Base-by-base conservation (phyloP, 345 rosid genomes). In the Boechera stricta region DNA sequence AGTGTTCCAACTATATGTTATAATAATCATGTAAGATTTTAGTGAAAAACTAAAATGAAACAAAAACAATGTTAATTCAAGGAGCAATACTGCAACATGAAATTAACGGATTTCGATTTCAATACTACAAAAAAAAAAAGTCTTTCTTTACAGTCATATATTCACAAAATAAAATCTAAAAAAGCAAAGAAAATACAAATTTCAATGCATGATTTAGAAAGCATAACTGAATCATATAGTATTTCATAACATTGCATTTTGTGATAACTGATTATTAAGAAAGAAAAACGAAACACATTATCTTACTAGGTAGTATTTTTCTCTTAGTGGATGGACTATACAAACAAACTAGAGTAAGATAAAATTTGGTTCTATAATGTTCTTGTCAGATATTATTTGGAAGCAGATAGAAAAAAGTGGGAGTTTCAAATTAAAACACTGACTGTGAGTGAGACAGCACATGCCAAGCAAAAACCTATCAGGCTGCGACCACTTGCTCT, bases 381-480 rank as follows among this genome's bases (percentile, higher is more conserved):
- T 56, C 55, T 33, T 45, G 33, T 66, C 51, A 45, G 58, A 7
- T 16, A 61, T 36, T 1, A 66, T 57, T 44, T 56, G 51, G 39
- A 33, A 65, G 26, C 47, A 35, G 72, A 75, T n/a, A 57, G 60
- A 35, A 36, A 38, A 64, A 24, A 54, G 64, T 61, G 63, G 6
- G 33, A 54, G 76, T 54, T 63, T 45, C 52, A 75, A 57, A 67
- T 58, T 33, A 60, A 70, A 45, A 63, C 10, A 16, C 5, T 63
- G 80, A 71, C 5, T 6, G 59, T 54, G 80, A 70, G 57, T 55
- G 80, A 70, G 76, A 77, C 80, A 77, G 31, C 77, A 77, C 81
- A 77, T 71, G 77, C 47, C 47, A 61, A 16, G 36, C 61, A 58
- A 70, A 69, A 54, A 35, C 80, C 69, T 32, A 69, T 76, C 47